Percentiles rank a stretch among this genome's conserved stretches.
phyloP scores from a whole-genome alignment of 768 basidiomycete species.

The Hortiboletus campestris region DNA sequence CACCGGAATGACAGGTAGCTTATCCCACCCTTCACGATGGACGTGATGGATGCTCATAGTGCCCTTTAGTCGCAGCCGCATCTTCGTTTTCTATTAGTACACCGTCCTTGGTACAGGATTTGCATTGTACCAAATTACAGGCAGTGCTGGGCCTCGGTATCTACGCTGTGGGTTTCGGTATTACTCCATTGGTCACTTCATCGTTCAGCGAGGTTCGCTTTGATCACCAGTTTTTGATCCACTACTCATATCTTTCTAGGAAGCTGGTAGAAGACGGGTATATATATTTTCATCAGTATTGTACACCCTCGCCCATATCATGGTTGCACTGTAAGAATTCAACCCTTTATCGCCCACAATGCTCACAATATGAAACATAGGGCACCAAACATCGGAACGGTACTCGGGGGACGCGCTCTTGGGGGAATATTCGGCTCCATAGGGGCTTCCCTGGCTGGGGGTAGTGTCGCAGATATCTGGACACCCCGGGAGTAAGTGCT shows the following conservation, averaged over 20 bases:
- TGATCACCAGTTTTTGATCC: not conserved
- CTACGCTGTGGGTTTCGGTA: conserved; percentile 57
- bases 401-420: conserved; percentile 57
- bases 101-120: conserved; percentile 48
- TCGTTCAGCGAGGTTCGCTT: conserved; percentile 55
- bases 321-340: conserved; percentile 28
- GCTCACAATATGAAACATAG: conserved; percentile 17
- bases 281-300: conserved; percentile 52
- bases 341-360: not conserved
- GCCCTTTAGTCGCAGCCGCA: conserved; percentile 43
- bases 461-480: conserved; percentile 73
- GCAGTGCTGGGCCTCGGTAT: conserved; percentile 49
- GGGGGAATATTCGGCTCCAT: conserved; percentile 64
- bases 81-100: conserved; percentile 55
- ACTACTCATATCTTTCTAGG: conserved; percentile 32
- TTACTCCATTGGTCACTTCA: conserved; percentile 60
- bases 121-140: conserved; percentile 43
- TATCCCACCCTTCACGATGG: accelerated
- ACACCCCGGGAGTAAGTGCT: conserved; percentile 50
- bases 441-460: conserved; percentile 64
- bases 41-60: not conserved
- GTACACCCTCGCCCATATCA: conserved; percentile 52
- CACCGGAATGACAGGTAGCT: conserved; percentile 21
- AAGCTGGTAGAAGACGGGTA: conserved; percentile 62
- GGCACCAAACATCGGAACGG: conserved; percentile 47